These are phyloP conservation scores for Cladophialophora yegresii DNA, from an alignment of 2,329 filamentous ascomycete species.

Conservation along the genomic window DNA sequence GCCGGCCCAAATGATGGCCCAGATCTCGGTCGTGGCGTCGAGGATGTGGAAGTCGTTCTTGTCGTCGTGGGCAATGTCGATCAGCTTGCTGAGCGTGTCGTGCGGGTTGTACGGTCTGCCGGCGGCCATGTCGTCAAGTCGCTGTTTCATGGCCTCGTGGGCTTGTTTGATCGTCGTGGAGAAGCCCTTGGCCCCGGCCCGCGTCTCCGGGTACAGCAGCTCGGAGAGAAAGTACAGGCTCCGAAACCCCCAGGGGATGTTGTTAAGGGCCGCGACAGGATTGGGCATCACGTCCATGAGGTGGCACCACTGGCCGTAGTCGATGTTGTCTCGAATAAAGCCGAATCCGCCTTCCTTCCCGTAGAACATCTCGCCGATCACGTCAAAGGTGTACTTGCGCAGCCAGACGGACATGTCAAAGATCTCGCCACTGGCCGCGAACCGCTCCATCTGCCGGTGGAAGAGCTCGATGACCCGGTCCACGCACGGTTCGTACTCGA, in stretches of 20 bases:
- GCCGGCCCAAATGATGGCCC: conserved; percentile 31
- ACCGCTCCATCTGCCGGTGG: conserved; percentile 27
- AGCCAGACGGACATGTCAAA: conserved; percentile 32
- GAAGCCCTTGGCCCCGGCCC: conserved; percentile 26
- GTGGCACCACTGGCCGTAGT: conserved; percentile 33
- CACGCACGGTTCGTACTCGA: conserved; percentile 34
- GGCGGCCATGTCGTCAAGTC: conserved; percentile 23
- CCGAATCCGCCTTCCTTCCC: conserved; percentile 31
- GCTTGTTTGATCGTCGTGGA: conserved; percentile 26
- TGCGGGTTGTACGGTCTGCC: conserved; percentile 23
- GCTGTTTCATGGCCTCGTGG: conserved; percentile 24
- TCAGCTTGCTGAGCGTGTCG: conserved; percentile 27
- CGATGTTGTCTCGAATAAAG: conserved; percentile 31
- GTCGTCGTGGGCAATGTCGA: conserved; percentile 20
- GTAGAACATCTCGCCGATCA: conserved; percentile 31
- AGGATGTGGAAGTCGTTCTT: conserved; percentile 21
- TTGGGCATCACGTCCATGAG: conserved; percentile 32
- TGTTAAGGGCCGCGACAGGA: conserved; percentile 18
- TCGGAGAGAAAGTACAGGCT: conserved; percentile 25
- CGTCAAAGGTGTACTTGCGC: conserved; percentile 32
- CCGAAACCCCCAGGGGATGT: conserved; percentile 26
- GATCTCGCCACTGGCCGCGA: conserved; percentile 14
- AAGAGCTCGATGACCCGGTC: conserved; percentile 32
- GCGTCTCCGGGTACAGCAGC: conserved; percentile 24
- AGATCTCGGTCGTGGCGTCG: conserved; percentile 28